Conservation (phyloP, 164 flowering plant genomes). For the Platanus orientalis region DNA sequence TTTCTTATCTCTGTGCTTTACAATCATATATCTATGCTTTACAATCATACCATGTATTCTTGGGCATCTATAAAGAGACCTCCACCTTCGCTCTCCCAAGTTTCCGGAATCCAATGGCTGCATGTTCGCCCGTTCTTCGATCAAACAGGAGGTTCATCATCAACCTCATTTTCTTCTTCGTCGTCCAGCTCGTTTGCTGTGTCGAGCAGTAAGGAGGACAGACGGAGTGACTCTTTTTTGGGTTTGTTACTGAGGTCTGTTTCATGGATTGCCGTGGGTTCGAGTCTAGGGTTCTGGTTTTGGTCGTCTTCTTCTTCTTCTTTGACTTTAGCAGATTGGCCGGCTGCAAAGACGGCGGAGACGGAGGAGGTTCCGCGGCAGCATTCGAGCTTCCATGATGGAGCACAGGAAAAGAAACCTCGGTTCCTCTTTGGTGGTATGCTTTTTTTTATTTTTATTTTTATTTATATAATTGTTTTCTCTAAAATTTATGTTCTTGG, state of each 20-base stretch:
- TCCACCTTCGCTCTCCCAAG: conserved; percentile 13
- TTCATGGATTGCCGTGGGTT: too few species aligned
- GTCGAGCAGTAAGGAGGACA: not conserved
- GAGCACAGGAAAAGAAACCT: conserved; percentile 22
- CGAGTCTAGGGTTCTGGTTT: too few species aligned
- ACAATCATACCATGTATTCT: conserved; percentile 16
- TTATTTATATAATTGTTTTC: not conserved
- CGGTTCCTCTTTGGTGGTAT: conserved; percentile 44
- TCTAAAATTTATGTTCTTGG: too few species aligned
- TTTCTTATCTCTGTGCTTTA: not conserved
- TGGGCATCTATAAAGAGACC: conserved; percentile 19
- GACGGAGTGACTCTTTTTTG: too few species aligned
- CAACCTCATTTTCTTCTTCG: too few species aligned
- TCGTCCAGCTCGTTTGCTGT: not conserved
- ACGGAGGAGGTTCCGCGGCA: not conserved
- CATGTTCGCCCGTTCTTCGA: conserved; percentile 14
- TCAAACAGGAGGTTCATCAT: conserved; percentile 10
- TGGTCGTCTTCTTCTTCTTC: too few species aligned
- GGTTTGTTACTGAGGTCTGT: too few species aligned
- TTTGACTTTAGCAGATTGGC: conserved; percentile 11
- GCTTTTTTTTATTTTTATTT: not conserved
- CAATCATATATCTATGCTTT: too few species aligned
- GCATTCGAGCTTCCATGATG: not conserved
- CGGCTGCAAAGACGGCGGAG: too few species aligned
- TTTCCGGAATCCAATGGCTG: conserved; percentile 16